Evolutionary conservation across 345 rosid species (phyloP).

Genomic region (Sisymbrium altissimum): DNA sequence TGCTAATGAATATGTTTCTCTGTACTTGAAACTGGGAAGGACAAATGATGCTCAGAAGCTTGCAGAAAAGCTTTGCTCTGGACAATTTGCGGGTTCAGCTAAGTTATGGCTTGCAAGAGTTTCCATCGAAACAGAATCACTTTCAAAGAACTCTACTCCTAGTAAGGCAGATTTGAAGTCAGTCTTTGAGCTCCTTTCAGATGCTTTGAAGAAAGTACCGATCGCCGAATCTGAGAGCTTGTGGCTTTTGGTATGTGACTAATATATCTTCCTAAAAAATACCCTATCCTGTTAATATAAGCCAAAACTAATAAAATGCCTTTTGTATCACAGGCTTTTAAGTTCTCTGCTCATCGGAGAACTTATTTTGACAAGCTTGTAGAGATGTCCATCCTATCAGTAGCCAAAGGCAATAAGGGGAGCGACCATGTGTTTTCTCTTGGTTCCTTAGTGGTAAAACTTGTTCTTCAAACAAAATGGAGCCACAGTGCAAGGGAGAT

Average conservation of each 20-base stretch:
- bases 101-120: slow-evolving; percentile 63
- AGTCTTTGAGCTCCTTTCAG: slow-evolving; percentile 49
- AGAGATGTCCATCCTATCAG: slow-evolving; percentile 54
- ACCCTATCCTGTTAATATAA: background rate
- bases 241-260: slow-evolving; percentile 71
- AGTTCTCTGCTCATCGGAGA: slow-evolving; percentile 47
- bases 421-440: slow-evolving; percentile 63
- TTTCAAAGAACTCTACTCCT: slow-evolving; percentile 34
- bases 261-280: background rate
- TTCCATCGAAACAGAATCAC: slow-evolving; percentile 49
- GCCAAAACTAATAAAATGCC: background rate
- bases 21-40: slow-evolving; percentile 59
- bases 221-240: slow-evolving; percentile 64
- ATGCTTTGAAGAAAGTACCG: slow-evolving; percentile 46
- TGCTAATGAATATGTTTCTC: slow-evolving; percentile 61
- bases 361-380: slow-evolving; percentile 63
- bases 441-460: slow-evolving; percentile 52
- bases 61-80: slow-evolving; percentile 59
- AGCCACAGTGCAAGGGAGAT: slow-evolving; percentile 52
- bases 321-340: slow-evolving; percentile 57
- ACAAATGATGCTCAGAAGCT: slow-evolving; percentile 57
- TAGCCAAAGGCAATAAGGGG: slow-evolving; percentile 60
- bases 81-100: slow-evolving; percentile 48
- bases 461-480: slow-evolving; percentile 66
- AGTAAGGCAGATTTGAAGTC: slow-evolving; percentile 49